Evolutionary conservation across 2,329 filamentous ascomycete species (phyloP), one percentile per base, ranked within the genome.

Genomic region (Botrytis deweyae): DNA sequence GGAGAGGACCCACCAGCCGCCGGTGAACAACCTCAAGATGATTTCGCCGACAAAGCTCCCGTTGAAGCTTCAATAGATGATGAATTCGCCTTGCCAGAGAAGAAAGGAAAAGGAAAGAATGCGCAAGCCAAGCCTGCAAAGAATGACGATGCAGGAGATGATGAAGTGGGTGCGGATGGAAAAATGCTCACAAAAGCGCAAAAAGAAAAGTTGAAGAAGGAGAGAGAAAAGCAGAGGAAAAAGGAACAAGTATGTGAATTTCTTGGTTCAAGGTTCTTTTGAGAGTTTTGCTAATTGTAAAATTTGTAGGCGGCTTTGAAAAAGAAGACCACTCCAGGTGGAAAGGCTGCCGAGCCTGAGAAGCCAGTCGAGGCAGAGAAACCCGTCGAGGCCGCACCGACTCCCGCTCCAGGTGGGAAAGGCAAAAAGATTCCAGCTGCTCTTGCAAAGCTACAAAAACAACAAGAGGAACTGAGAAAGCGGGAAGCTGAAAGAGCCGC

Each of bases 161-260:
- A 86, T 9, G 87, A 86, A 29, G 86, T 84, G 18, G 89, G 83
- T 12, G 87, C 86, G 6, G 86, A 86, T 74, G 91, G 91, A 63
- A 89, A 90, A 72, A 87, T 98, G 67, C 90, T 98, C 85, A 97
- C 94, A 58, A 99, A 98, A 89, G 96, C 97, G 74, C 95, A 99
- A 86, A 99, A 99, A 86, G 96, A 99, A 83, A 97, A 94, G 84
- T 88, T 95, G 81, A 98, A 95, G 88, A 99, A 98, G 86, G 96
- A 99, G 86, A 91, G 94, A 75, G 96, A 99, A 86, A 99, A 99
- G 90, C 93, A 96, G 85, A 89, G 95, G 78, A 99, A 99, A 86
- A 99, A 95, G 90, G 96, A 99, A 84, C 92, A 98, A 89, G 94
- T 96, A 83, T 74, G 86, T 81, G 16, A 5, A 58, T 69, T 63